These are phyloP conservation scores for Pseudonitzschia multistriata DNA, from an alignment of 108 stramenopile species.

Conservation along the genomic window DNA sequence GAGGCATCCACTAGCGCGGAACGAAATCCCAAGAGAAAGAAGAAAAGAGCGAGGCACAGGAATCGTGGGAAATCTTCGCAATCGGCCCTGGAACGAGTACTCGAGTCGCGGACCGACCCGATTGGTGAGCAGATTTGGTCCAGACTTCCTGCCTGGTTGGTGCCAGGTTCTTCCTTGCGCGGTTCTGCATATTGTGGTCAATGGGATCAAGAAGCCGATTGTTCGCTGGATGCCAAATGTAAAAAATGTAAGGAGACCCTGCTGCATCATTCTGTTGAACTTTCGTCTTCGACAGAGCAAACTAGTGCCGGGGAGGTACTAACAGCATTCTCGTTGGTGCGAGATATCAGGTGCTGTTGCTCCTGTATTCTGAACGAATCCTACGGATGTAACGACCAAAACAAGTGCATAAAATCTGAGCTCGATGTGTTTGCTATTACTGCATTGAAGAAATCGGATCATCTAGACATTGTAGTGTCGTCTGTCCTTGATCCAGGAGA, in stretches of 20 bases:
- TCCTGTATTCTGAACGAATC: neutral
- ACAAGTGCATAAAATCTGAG: neutral
- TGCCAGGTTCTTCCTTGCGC: neutral
- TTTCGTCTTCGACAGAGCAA: neutral
- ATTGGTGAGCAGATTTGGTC: conserved; percentile 1
- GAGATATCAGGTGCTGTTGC: conserved; percentile 26
- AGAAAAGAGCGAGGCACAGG: neutral
- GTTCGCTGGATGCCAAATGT: neutral
- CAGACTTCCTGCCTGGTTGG: conserved; percentile 1
- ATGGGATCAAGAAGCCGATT: conserved; percentile 6
- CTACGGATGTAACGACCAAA: neutral
- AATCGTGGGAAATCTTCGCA: neutral
- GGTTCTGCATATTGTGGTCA: neutral
- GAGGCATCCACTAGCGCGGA: neutral
- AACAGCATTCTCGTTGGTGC: conserved; percentile 15
- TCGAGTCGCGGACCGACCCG: neutral
- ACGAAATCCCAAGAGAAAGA: neutral
- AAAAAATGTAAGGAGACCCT: neutral
- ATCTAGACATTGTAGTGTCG: neutral
- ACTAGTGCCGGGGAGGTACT: neutral
- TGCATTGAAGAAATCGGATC: conserved; percentile 2
- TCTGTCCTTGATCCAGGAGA: conserved; percentile 9
- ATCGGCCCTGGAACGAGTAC: neutral
- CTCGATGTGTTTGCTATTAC: neutral
- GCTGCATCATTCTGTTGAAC: conserved; percentile 1